Conservation (phyloP, 192 early-diverging fungal species). For the Tieghemiomyces parasiticus region DNA sequence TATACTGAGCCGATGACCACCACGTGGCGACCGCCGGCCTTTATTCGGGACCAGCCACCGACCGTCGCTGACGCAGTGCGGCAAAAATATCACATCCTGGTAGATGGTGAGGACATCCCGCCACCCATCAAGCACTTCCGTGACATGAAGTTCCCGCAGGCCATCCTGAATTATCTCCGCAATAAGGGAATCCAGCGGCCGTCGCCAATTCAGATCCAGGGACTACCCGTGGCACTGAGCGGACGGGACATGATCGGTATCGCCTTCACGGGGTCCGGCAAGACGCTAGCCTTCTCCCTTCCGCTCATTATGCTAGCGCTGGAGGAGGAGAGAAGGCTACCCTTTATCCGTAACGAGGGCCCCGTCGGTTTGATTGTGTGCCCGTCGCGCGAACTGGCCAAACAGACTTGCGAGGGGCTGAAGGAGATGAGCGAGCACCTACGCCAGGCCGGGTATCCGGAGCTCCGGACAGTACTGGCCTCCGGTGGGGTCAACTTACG, state of each 20-base stretch:
- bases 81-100: slow-evolving; percentile 77
- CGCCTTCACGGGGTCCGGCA: slow-evolving; percentile 96
- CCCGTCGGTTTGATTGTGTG: slow-evolving; percentile 89
- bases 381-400: slow-evolving; percentile 91
- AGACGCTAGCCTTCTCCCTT: slow-evolving; percentile 87
- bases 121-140: slow-evolving; percentile 72
- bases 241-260: slow-evolving; percentile 98
- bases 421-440: slow-evolving; percentile 44
- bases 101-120: slow-evolving; percentile 72
- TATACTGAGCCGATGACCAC: slow-evolving; percentile 81
- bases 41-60: slow-evolving; percentile 42
- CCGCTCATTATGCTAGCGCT: slow-evolving; percentile 88
- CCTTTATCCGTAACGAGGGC: slow-evolving; percentile 71
- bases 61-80: slow-evolving; percentile 38
- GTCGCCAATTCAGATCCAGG: slow-evolving; percentile 95
- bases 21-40: slow-evolving; percentile 64
- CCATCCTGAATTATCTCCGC: slow-evolving; percentile 64
- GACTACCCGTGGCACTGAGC: slow-evolving; percentile 76
- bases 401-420: slow-evolving; percentile 84
- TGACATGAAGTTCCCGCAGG: slow-evolving; percentile 73
- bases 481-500: slow-evolving; percentile 93
- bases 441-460: slow-evolving; percentile 44
- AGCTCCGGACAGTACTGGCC: slow-evolving; percentile 64
- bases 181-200: slow-evolving; percentile 72
- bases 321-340: slow-evolving; percentile 77